These are phyloP conservation scores for Biscutella auriculata DNA, from an alignment of 441 rosid genomes.

Conservation along the genomic window DNA sequence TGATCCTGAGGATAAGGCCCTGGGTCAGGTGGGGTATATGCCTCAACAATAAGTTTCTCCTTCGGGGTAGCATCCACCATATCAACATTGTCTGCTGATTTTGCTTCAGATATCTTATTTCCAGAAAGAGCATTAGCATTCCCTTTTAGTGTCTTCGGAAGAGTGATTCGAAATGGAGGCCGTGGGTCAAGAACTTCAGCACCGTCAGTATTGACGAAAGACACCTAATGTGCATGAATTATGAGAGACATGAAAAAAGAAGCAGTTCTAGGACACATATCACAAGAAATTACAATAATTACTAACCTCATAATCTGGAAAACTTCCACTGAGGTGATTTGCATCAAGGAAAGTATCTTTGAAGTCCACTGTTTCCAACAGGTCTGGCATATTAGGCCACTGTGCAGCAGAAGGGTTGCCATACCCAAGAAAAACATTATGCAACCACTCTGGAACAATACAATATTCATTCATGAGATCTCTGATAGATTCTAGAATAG, in stretches of 20 bases:
- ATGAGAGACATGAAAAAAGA: constrained; percentile 7
- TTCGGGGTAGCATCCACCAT: constrained; percentile 40
- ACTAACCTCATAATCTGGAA: constrained; percentile 68
- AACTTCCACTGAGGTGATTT: constrained; percentile 69
- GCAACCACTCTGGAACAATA: constrained; percentile 98
- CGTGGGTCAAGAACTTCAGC: constrained; percentile 50
- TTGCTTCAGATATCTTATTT: constrained; percentile 40
- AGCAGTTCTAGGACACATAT: neutral
- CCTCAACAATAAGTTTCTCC: constrained; percentile 77
- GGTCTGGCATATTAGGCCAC: constrained; percentile 96
- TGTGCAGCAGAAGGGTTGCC: constrained; percentile 99
- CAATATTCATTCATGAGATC: constrained; percentile 99
- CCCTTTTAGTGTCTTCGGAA: constrained; percentile 72
- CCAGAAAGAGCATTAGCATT: constrained; percentile 61
- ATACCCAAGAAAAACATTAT: constrained; percentile 87
- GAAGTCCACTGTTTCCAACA: constrained; percentile 80
- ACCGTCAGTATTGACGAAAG: constrained; percentile 61
- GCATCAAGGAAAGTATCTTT: constrained; percentile 86
- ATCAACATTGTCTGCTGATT: constrained; percentile 35
- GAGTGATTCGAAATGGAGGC: constrained; percentile 71
- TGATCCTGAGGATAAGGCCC: constrained; percentile 99
- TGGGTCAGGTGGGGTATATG: constrained; percentile 85
- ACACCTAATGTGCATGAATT: constrained; percentile 36
- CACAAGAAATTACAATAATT: constrained; percentile 9
- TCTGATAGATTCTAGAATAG: constrained; percentile 95